phyloP scores from a whole-genome alignment of 331 rosid species.

The Rhamnella rubrinervis region DNA sequence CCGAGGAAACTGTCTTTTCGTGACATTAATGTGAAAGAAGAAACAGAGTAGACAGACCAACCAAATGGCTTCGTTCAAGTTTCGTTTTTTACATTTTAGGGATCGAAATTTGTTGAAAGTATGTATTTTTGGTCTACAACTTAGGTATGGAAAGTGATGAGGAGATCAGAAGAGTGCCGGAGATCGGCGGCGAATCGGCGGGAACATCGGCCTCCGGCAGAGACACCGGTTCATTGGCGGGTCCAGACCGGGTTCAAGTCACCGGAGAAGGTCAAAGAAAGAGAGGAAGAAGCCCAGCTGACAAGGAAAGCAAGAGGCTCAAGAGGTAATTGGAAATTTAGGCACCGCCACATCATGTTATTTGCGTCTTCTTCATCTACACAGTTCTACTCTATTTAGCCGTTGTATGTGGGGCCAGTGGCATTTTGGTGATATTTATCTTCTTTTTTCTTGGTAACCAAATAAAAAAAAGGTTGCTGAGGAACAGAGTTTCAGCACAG shows the following conservation, averaged over 20 bases:
- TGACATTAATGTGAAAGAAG: too few species aligned
- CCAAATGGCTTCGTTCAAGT: neutral
- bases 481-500: conserved; percentile 98
- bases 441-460: neutral
- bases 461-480: conserved; percentile 51
- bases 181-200: conserved; percentile 79
- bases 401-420: conserved; percentile 5
- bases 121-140: neutral
- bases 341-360: neutral
- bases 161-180: conserved; percentile 97
- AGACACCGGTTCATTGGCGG: conserved; percentile 54
- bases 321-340: conserved; percentile 55
- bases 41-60: too few species aligned
- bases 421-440: conserved; percentile 26
- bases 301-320: conserved; percentile 89
- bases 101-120: neutral
- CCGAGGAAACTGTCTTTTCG: neutral
- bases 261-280: conserved; percentile 69
- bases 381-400: neutral
- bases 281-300: conserved; percentile 92
- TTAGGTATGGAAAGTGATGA: conserved; percentile 92
- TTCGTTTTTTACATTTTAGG: neutral
- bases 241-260: conserved; percentile 62
- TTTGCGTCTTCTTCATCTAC: neutral
- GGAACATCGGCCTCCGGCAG: conserved; percentile 79